A percentile compares a stretch with the other conserved stretches of the same genome.
Conservation (phyloP, 2,329 filamentous ascomycete genomes). For the Septoria petroselini region DNA sequence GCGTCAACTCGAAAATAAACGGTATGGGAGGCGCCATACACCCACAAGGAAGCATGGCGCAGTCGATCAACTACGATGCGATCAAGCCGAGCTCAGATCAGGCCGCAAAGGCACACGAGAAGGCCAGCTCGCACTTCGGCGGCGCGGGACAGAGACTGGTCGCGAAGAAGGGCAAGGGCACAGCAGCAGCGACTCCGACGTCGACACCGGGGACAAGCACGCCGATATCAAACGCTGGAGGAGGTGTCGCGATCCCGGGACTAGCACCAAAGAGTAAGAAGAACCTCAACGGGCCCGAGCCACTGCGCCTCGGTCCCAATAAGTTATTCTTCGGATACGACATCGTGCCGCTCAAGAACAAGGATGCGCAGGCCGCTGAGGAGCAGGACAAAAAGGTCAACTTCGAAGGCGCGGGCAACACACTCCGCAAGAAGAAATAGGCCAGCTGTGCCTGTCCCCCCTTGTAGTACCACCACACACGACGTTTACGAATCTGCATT, state of each 20-base stretch:
- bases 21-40: constrained; percentile 70
- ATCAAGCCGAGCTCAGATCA: constrained; percentile 76
- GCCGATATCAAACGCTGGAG: constrained; percentile 59
- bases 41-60: constrained; percentile 88
- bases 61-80: constrained; percentile 92
- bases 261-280: constrained; percentile 34
- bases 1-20: constrained; percentile 51
- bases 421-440: constrained; percentile 70
- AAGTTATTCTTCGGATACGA: constrained; percentile 98
- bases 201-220: constrained; percentile 40
- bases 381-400: constrained; percentile 65
- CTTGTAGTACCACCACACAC: background rate
- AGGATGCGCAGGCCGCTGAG: constrained; percentile 62
- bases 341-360: constrained; percentile 80
- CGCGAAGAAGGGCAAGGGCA: constrained; percentile 74
- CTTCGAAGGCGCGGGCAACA: constrained; percentile 70
- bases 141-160: constrained; percentile 78
- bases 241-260: constrained; percentile 37
- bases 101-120: constrained; percentile 60
- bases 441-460: background rate
- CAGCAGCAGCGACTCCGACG: constrained; percentile 26
- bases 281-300: constrained; percentile 75
- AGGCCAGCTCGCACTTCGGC: constrained; percentile 72
- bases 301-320: constrained; percentile 76
- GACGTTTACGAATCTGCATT: constrained; percentile 13